phyloP scores from a whole-genome alignment of 2,329 filamentous ascomycete genomes.

The Chaetomiaceae sp. region DNA sequence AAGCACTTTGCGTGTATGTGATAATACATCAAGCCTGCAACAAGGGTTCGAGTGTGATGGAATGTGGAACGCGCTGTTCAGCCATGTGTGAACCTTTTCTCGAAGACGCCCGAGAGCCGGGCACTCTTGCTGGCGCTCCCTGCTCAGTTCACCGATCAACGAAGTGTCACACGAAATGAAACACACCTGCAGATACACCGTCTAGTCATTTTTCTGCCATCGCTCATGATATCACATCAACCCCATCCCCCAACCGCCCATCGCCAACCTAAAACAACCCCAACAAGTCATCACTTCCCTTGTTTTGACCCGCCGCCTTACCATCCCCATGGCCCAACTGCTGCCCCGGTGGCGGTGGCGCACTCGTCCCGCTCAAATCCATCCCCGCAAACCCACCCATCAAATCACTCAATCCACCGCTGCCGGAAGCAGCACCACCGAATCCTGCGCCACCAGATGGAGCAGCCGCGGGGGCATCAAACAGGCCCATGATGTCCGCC shows the following conservation, averaged over 20 bases:
- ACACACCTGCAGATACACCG: not conserved
- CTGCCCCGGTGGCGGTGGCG: constrained; percentile 60
- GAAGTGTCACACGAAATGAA: not conserved
- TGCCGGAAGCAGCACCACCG: not conserved
- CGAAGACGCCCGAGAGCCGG: too few relatives aligned
- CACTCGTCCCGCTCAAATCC: constrained; percentile 63
- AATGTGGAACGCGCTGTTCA: too few relatives aligned
- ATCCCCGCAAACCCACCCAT: constrained; percentile 85
- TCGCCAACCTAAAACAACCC: constrained; percentile 21
- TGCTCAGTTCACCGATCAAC: too few relatives aligned
- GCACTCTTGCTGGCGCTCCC: too few relatives aligned
- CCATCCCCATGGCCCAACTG: constrained; percentile 33
- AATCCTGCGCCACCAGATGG: constrained; percentile 1
- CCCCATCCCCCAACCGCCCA: too few relatives aligned
- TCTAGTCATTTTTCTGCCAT: not conserved
- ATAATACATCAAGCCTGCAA: too few relatives aligned
- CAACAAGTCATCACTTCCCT: constrained; percentile 25
- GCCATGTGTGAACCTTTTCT: too few relatives aligned
- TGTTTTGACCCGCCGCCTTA: constrained; percentile 11
- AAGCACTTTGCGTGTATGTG: too few relatives aligned
- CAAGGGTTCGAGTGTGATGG: too few relatives aligned
- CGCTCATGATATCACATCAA: too few relatives aligned
- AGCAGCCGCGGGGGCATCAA: constrained; percentile 51
- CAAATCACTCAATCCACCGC: constrained; percentile 65
- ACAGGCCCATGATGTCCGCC: constrained; percentile 65